A percentile compares a stretch with the other conserved stretches of the same genome.
These are phyloP conservation scores for Eucalyptus cloeziana DNA, from an alignment of 345 rosid species.

Conservation along the genomic window DNA sequence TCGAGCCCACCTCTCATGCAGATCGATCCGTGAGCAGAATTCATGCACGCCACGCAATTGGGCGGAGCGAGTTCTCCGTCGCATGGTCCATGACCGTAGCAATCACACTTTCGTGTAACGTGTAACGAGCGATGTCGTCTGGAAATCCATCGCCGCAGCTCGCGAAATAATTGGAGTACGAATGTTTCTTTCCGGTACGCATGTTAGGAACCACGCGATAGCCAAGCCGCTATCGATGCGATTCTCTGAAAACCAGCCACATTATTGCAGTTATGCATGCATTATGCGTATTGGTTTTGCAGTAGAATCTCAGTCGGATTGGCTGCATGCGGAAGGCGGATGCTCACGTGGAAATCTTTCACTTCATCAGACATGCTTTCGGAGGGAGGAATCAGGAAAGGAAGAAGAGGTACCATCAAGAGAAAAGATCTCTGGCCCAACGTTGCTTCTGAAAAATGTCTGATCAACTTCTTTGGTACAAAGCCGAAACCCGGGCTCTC, in stretches of 20 bases:
- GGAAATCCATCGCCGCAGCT: background rate
- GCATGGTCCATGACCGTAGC: background rate
- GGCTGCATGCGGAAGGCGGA: background rate
- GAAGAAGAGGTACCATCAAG: background rate
- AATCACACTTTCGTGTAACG: background rate
- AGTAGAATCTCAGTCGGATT: background rate
- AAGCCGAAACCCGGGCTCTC: background rate
- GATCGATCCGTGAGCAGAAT: background rate
- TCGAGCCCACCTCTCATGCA: background rate
- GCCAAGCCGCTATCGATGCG: background rate
- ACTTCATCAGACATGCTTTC: background rate
- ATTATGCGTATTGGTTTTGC: background rate
- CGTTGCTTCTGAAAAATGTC: background rate
- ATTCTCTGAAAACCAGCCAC: background rate
- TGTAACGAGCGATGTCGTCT: background rate
- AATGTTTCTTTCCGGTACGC: background rate
- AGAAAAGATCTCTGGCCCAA: background rate
- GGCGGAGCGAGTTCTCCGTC: background rate
- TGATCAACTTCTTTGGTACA: background rate
- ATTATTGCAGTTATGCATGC: background rate
- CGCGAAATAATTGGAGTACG: background rate
- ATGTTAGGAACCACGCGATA: background rate
- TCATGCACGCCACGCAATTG: background rate
- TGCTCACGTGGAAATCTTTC: background rate
- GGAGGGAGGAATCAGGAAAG: background rate